These are phyloP conservation scores for Haplosporangium gracile DNA, from an alignment of 192 early-diverging fungal genomes.

Conservation along the genomic window DNA sequence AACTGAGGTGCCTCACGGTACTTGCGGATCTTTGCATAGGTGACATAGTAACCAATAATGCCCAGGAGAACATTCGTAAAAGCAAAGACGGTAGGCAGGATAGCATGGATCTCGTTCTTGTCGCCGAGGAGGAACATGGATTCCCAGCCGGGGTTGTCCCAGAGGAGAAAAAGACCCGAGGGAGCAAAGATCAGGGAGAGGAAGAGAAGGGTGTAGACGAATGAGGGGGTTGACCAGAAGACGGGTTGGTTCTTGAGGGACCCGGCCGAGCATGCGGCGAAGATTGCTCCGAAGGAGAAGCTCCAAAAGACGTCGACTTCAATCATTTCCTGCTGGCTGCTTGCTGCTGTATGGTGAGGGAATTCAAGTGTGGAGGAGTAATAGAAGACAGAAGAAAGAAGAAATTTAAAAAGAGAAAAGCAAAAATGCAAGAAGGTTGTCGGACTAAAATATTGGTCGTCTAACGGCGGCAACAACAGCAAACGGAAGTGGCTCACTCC, in stretches of 20 bases:
- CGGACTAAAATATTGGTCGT: neutral
- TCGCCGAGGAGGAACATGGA: slow-evolving; percentile 56
- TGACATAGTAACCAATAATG: slow-evolving; percentile 53
- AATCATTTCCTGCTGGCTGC: slow-evolving; percentile 24
- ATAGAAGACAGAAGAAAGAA: neutral
- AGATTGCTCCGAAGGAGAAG: slow-evolving; percentile 48
- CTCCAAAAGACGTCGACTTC: slow-evolving; percentile 56
- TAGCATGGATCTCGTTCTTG: slow-evolving; percentile 56
- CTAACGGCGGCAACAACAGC: no score
- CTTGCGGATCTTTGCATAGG: slow-evolving; percentile 34
- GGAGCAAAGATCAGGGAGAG: slow-evolving; percentile 56
- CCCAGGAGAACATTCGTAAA: slow-evolving; percentile 53
- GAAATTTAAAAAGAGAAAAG: neutral
- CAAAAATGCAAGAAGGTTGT: slow-evolving; percentile 7
- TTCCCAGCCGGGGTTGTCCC: slow-evolving; percentile 57
- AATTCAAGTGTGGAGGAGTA: neutral
- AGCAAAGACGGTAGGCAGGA: slow-evolving; percentile 49
- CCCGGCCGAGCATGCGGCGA: slow-evolving; percentile 33
- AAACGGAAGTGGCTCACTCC: no score
- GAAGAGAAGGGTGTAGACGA: slow-evolving; percentile 51
- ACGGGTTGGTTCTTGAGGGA: slow-evolving; percentile 15
- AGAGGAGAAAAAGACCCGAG: slow-evolving; percentile 50
- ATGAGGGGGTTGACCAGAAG: slow-evolving; percentile 46
- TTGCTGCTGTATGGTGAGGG: neutral
- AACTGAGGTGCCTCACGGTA: neutral